These are phyloP conservation scores for Curvularia verruculosa DNA, from an alignment of 2,329 filamentous ascomycete species.

Conservation along the genomic window DNA sequence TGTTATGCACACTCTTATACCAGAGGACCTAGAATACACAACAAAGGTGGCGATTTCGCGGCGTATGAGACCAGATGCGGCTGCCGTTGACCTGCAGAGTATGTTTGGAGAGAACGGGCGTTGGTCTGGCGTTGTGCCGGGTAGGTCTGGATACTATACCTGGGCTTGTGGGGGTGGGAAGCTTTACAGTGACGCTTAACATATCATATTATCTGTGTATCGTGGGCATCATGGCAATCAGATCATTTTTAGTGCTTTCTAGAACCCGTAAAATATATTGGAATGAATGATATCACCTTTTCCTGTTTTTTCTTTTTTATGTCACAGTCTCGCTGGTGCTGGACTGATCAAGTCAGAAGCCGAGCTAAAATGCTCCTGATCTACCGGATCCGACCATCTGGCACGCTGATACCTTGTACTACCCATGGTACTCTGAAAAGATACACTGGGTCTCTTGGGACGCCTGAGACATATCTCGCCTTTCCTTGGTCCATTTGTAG, in stretches of 20 bases:
- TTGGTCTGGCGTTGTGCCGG: slow-evolving; percentile 44
- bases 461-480: no score
- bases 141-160: slow-evolving; percentile 34
- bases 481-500: no score
- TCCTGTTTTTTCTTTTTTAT: background rate
- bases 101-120: slow-evolving; percentile 62
- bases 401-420: background rate
- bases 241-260: background rate
- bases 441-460: no score
- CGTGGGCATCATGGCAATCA: background rate
- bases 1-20: slow-evolving; percentile 57
- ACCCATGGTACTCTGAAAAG: background rate
- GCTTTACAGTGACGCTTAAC: background rate
- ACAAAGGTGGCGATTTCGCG: slow-evolving; percentile 66
- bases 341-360: background rate
- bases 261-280: background rate
- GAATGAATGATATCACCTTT: no score
- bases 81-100: slow-evolving; percentile 60
- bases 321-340: background rate
- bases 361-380: background rate
- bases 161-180: background rate
- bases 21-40: slow-evolving; percentile 58
- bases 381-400: background rate
- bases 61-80: slow-evolving; percentile 63
- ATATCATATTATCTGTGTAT: background rate